A percentile compares a stretch with the other conserved stretches of the same genome.
Evolutionary conservation across 331 rosid species (phyloP).

Genomic region (Dryas integrifolia): DNA sequence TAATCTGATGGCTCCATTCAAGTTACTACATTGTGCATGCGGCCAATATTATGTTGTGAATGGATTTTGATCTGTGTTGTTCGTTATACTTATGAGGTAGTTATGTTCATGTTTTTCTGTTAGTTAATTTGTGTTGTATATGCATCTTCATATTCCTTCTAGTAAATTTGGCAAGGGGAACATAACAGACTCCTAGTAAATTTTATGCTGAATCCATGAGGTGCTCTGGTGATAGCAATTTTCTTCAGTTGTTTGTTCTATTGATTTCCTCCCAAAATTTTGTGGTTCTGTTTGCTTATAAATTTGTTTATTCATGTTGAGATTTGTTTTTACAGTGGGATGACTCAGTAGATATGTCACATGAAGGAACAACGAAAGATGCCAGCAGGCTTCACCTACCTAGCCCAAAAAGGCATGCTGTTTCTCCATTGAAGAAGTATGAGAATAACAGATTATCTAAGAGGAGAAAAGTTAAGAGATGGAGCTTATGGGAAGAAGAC

Average conservation of each 20-base stretch:
- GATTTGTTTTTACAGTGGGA: slow-evolving; percentile 56
- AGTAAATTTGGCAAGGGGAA: background rate
- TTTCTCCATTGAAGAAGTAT: slow-evolving; percentile 46
- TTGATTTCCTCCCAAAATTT: background rate
- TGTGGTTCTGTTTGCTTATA: slow-evolving; percentile 5
- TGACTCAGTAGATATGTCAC: slow-evolving; percentile 51
- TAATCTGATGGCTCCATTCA: background rate
- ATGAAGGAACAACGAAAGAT: slow-evolving; percentile 14
- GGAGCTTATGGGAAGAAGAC: slow-evolving; percentile 77
- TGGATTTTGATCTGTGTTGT: too few relatives aligned
- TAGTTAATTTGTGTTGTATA: too few relatives aligned
- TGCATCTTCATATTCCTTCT: too few relatives aligned
- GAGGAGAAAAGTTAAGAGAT: slow-evolving; percentile 51
- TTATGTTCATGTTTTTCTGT: too few relatives aligned
- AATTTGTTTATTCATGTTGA: background rate
- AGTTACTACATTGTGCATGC: background rate
- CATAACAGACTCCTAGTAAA: background rate
- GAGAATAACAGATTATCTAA: slow-evolving; percentile 19
- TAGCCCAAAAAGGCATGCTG: slow-evolving; percentile 37
- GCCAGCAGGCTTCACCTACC: slow-evolving; percentile 34
- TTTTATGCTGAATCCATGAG: background rate
- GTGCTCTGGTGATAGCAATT: background rate
- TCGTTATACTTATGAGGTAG: too few relatives aligned
- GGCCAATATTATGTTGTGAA: background rate
- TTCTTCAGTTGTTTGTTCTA: background rate